Evolutionary conservation across 805 yeast species (phyloP).

Genomic region (Candida vartiovaarae): DNA sequence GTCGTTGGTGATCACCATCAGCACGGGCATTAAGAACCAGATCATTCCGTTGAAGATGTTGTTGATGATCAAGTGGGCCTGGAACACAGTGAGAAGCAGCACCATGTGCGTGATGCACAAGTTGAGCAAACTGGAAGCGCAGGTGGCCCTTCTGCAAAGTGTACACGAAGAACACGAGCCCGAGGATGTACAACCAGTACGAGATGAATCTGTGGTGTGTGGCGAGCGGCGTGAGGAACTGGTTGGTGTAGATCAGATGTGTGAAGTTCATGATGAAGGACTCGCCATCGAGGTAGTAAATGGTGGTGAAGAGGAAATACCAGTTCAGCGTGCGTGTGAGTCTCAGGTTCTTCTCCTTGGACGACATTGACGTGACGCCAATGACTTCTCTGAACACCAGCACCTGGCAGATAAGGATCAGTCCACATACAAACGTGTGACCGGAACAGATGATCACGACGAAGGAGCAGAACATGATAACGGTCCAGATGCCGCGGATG

Average conservation of each 20-base stretch:
- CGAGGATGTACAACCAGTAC: constrained; percentile 77
- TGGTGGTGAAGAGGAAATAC: constrained; percentile 85
- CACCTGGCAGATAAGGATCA: constrained; percentile 69
- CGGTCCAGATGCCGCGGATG: constrained; percentile 87
- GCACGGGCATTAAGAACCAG: constrained; percentile 91
- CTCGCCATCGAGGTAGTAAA: constrained; percentile 86
- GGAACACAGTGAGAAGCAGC: constrained; percentile 80
- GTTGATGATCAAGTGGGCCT: constrained; percentile 86
- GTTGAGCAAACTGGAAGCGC: constrained; percentile 88
- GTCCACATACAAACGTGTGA: constrained; percentile 68
- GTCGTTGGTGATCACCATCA: constrained; percentile 88
- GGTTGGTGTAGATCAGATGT: constrained; percentile 43
- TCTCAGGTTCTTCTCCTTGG: constrained; percentile 75
- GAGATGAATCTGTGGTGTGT: constrained; percentile 78
- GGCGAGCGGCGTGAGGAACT: constrained; percentile 50
- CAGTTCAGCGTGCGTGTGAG: constrained; percentile 81
- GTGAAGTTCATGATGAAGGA: constrained; percentile 64
- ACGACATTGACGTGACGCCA: constrained; percentile 71
- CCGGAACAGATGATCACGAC: constrained; percentile 72
- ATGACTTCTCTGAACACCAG: constrained; percentile 90
- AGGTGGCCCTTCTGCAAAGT: constrained; percentile 84
- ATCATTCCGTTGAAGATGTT: constrained; percentile 86
- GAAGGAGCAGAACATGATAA: constrained; percentile 80
- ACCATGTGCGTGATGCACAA: constrained; percentile 95
- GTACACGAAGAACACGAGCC: constrained; percentile 85